Percentiles rank a stretch among this genome's conserved stretches.
Conservation (phyloP, 805 yeast species). For the Cyberlindnera suaveolens region DNA sequence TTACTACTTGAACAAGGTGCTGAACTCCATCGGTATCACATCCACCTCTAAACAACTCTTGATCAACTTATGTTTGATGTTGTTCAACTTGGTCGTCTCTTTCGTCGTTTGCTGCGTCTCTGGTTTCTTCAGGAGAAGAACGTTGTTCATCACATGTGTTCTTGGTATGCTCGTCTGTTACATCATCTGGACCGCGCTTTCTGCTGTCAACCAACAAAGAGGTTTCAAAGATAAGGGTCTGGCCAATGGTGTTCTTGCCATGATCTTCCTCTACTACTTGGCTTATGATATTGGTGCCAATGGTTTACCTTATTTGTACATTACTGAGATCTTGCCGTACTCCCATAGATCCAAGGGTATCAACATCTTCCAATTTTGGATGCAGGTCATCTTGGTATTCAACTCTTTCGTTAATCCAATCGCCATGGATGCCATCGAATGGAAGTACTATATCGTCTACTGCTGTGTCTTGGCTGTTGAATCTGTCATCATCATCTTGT, state of each 20-base stretch:
- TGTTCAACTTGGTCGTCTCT: constrained; percentile 34
- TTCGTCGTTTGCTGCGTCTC: constrained; percentile 21
- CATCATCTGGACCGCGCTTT: constrained; percentile 37
- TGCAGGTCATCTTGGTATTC: constrained; percentile 20
- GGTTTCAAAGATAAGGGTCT: constrained; percentile 32
- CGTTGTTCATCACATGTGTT: constrained; percentile 29
- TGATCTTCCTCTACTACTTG: constrained; percentile 33
- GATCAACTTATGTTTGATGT: constrained; percentile 43
- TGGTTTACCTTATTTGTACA: constrained; percentile 39
- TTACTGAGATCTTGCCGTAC: constrained; percentile 35
- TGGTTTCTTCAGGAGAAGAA: constrained; percentile 29
- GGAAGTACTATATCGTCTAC: constrained; percentile 32
- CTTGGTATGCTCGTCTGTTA: constrained; percentile 30
- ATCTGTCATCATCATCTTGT: constrained; percentile 23
- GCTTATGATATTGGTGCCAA: constrained; percentile 36
- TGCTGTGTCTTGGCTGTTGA: constrained; percentile 27
- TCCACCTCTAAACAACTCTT: constrained; percentile 35
- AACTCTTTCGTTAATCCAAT: constrained; percentile 32
- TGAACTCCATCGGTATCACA: constrained; percentile 48
- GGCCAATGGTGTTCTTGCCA: constrained; percentile 42
- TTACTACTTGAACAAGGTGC: constrained; percentile 43
- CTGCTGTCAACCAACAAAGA: constrained; percentile 38
- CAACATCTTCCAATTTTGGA: constrained; percentile 12
- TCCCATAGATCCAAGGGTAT: constrained; percentile 25
- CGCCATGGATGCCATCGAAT: constrained; percentile 30